Evolutionary conservation across 352 stramenopile genomes (phyloP).

Genomic region (Chrysophaeum taylorii): DNA sequence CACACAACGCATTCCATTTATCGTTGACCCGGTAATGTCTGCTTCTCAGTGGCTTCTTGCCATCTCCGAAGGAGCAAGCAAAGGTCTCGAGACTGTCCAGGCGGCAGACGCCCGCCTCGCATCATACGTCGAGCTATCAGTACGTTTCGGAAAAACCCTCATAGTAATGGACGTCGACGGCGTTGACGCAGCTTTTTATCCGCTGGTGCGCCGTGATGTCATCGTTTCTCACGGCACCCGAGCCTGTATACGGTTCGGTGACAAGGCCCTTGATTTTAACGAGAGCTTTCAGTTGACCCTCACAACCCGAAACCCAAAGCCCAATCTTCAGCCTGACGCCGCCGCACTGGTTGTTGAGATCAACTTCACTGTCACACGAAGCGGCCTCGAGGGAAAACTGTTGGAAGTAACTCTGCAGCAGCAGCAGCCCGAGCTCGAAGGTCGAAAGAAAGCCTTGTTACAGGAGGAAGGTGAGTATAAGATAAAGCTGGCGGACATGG

Average conservation of each 20-base stretch:
- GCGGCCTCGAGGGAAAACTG: slow-evolving; percentile 77
- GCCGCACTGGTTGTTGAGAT: slow-evolving; percentile 75
- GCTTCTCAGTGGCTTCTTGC: slow-evolving; percentile 72
- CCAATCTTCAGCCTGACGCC: slow-evolving; percentile 68
- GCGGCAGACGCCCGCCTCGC: slow-evolving; percentile 70
- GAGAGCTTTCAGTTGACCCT: slow-evolving; percentile 82
- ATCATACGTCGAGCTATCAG: slow-evolving; percentile 78
- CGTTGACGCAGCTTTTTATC: slow-evolving; percentile 81
- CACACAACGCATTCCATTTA: slow-evolving; percentile 79
- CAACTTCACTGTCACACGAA: slow-evolving; percentile 89
- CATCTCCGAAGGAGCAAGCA: slow-evolving; percentile 62
- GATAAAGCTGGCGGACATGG: slow-evolving; percentile 71
- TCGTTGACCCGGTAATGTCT: slow-evolving; percentile 80
- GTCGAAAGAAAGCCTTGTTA: slow-evolving; percentile 77
- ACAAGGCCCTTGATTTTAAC: slow-evolving; percentile 86
- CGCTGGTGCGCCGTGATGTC: slow-evolving; percentile 72
- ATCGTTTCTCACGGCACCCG: slow-evolving; percentile 75
- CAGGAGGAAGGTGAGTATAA: slow-evolving; percentile 85
- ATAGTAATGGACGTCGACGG: slow-evolving; percentile 78
- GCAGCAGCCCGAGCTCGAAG: slow-evolving; percentile 80
- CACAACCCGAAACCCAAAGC: slow-evolving; percentile 74
- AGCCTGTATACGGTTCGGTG: slow-evolving; percentile 71
- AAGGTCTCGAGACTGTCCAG: slow-evolving; percentile 70
- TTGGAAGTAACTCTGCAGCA: slow-evolving; percentile 82
- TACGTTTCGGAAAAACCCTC: slow-evolving; percentile 89